Base-by-base conservation (phyloP, 2,329 filamentous ascomycete genomes). In the Chrysosporium keratinophilum region DNA sequence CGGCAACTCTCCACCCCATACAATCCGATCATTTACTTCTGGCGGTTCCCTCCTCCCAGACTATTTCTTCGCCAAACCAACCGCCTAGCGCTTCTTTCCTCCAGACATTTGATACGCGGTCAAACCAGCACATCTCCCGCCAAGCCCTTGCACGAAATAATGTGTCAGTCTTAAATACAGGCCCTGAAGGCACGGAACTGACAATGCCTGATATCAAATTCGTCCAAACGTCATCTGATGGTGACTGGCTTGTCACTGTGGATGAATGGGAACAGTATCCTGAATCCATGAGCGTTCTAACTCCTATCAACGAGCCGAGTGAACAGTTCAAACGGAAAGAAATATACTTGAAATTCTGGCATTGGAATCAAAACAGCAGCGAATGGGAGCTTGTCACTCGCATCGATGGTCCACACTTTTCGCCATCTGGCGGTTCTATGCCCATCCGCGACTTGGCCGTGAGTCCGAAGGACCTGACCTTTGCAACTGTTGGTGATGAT, bases 281-380 rank as follows among this genome's bases (percentile, higher is more conserved):
- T 11, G 74, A 79, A 56, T 89, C 96, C 64, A 70, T 87, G 12
- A 77, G 80, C 39, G 77, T 78, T 54, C 67, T 86, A 28, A 69
- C 75, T 50, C 62, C 67, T 12, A 60, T 58, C 39, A 55, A 68
- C 20, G 50, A 50, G 19, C 20, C 39, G 28, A 15, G 15, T n/a
- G 48, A 34, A 12, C 42, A 35, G 7, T 33, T 35, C 17, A 28
- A 17, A 23, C 47, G 78, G 78, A 42, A 57, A 7, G 91, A 97
- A 66, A 80, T 89, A 0, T 87, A 86, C 63, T 75, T 98, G 48
- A 96, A 95, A 66, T 93, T 98, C 67, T 98, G 93, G 93, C 83
- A 67, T 69, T 86, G 70, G 81, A 80, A 70, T 64, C 74, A 62
- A 63, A 75, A 63, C 64, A 75, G 64, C 65, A 79, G 64, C 64